phyloP scores from a whole-genome alignment of 495 filamentous ascomycete species.

The Aspergillus sclerotiicarbonarius region DNA sequence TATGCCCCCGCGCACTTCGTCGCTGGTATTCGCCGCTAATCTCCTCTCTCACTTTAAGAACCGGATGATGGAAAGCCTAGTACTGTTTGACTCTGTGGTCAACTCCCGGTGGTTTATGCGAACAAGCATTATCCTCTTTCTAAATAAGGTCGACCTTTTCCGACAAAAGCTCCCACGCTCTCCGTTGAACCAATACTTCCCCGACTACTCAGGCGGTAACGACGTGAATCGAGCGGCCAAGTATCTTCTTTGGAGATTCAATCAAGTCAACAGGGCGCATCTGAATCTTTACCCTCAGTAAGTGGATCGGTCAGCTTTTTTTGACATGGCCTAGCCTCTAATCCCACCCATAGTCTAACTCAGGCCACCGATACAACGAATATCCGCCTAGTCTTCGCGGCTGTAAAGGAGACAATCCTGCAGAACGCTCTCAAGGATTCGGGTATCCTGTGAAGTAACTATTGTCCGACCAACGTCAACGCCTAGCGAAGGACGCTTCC shows the following conservation, averaged over 20 bases:
- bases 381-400: constrained; percentile 95
- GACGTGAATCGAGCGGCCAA: constrained; percentile 98
- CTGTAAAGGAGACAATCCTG: constrained; percentile 97
- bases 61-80: constrained; percentile 97
- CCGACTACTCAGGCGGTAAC: constrained; percentile 95
- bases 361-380: constrained; percentile 99
- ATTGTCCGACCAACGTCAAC: not conserved
- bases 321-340: constrained; percentile 27
- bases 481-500: not conserved
- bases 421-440: constrained; percentile 98
- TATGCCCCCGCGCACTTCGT: constrained; percentile 36
- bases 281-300: constrained; percentile 98
- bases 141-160: constrained; percentile 99
- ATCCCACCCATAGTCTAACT: constrained; percentile 65
- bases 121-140: constrained; percentile 95
- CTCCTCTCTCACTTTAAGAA: constrained; percentile 54
- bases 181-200: constrained; percentile 90
- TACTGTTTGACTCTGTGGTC: constrained; percentile 98
- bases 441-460: constrained; percentile 71
- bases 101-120: constrained; percentile 99
- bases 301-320: constrained; percentile 31
- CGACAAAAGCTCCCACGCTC: constrained; percentile 87
- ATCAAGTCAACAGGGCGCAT: constrained; percentile 95
- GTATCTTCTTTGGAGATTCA: constrained; percentile 97
- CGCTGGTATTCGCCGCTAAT: constrained; percentile 1